phyloP scores from a whole-genome alignment of 2,329 filamentous ascomycete species.

The Nannizzia gypsea region DNA sequence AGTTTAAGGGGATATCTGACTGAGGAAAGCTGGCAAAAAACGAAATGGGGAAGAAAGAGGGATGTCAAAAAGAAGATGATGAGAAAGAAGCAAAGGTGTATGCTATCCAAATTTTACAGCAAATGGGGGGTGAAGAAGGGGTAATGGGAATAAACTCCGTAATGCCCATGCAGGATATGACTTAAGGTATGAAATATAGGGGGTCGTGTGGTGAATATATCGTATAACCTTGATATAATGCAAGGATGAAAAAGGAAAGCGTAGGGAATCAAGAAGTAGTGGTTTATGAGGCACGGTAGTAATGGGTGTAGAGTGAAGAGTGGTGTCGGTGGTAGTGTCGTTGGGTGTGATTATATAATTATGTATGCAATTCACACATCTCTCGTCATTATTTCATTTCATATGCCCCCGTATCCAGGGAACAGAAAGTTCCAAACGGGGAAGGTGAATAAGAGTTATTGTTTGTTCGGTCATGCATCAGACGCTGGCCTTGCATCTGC shows the following conservation, averaged over 20 bases:
- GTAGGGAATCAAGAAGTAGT: neutral
- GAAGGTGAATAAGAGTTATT: too few species aligned
- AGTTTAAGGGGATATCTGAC: neutral
- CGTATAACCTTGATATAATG: neutral
- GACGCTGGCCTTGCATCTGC: constrained; percentile 15
- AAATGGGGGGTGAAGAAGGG: neutral
- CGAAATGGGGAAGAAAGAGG: neutral
- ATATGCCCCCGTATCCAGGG: neutral
- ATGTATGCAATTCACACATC: neutral
- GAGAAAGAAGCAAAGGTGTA: neutral
- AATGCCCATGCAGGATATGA: neutral
- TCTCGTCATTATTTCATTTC: neutral
- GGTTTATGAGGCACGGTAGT: neutral
- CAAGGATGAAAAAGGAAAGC: neutral
- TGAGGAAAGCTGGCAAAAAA: too few species aligned
- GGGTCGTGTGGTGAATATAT: neutral
- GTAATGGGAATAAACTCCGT: neutral
- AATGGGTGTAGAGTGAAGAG: neutral
- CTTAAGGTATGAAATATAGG: neutral
- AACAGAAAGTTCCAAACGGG: neutral
- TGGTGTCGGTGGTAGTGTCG: neutral
- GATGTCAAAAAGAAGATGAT: neutral
- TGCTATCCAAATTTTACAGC: constrained; percentile 4
- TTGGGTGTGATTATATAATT: neutral
- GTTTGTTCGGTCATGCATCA: neutral